Base-by-base conservation (phyloP, 2,329 filamentous ascomycete genomes). In the Neopestalotiopsis clavispora region DNA sequence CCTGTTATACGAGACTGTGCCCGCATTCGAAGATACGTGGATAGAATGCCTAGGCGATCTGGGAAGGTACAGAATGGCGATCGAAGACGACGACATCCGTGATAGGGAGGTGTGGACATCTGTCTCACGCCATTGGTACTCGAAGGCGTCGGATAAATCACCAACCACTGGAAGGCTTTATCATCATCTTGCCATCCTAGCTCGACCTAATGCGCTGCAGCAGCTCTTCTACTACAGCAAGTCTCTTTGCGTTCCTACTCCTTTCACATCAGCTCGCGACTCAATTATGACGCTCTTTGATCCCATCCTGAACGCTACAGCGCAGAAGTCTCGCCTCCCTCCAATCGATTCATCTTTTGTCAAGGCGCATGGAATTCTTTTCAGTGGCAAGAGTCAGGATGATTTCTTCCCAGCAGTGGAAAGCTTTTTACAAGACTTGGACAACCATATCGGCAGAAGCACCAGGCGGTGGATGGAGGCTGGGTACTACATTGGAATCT, bases 21-120 rank as follows among this genome's bases (percentile, higher is more conserved):
- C 92, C 0, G 85, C 88, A 0, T 98, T 97, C 72, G 88, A 92
- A 66, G 92, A 96, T 68, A 97, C 93, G 0, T 98, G 95, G 95
- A 93, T 97, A 9, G 95, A 98, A 72, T 98, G 95, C 66, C 82
- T 98, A 0, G 95, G 95, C 0, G 95, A 98, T 75, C 80, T 98
- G 0, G 92, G 91, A 0, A 85, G 95, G 23, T 98, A 97, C 59
- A 78, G 66, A 17, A 67, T 67, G 66, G 66, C 59, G 0, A 94
- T 98, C 59, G 95, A 98, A 77, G 92, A 97, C 56, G 89, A 92
- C 32, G 91, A 96, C 71, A 85, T 92, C 23, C 81, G 87, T 2
- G 92, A 95, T 67, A 84, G 92, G 0, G 93, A 97, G 63, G 88
- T 90, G 0, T 98, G 95, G 95, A 93, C 92, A 0, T 86, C 87